phyloP scores from a whole-genome alignment of 2,329 filamentous ascomycete genomes.

The Corynespora cassiicola region DNA sequence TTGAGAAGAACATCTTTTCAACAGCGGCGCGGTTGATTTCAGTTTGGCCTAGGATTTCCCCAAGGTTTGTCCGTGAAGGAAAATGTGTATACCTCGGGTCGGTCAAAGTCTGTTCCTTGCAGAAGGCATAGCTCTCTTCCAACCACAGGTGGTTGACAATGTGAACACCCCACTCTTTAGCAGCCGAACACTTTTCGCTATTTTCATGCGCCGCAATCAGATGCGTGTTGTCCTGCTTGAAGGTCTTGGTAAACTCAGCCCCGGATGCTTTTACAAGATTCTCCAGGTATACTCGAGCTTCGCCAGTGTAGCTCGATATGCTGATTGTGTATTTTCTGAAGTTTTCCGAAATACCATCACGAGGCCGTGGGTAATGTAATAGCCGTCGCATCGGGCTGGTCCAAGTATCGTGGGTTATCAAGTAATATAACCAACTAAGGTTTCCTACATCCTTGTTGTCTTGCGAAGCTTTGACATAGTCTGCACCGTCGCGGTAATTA shows the following conservation, averaged over 20 bases:
- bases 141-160: conserved; percentile 97
- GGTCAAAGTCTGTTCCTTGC: conserved; percentile 74
- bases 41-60: conserved; percentile 91
- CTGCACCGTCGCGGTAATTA: conserved; percentile 79
- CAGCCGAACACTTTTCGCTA: conserved; percentile 93
- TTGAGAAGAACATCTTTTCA: conserved; percentile 70
- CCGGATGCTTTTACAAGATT: conserved; percentile 86
- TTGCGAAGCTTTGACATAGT: conserved; percentile 80
- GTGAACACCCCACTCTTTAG: conserved; percentile 88
- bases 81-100: conserved; percentile 84
- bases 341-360: conserved; percentile 76
- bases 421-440: conserved; percentile 89
- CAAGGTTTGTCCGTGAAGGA: conserved; percentile 85
- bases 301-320: conserved; percentile 94
- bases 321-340: conserved; percentile 82
- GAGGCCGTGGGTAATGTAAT: conserved; percentile 87
- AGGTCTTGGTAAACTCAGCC: conserved; percentile 89
- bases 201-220: conserved; percentile 87
- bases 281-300: conserved; percentile 90
- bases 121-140: conserved; percentile 95
- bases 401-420: conserved; percentile 90
- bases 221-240: conserved; percentile 95
- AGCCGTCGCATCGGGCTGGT: conserved; percentile 82
- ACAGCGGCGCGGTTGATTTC: conserved; percentile 75
- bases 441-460: conserved; percentile 86